A percentile compares a stretch with the other conserved stretches of the same genome.
Conservation (phyloP, 2,329 filamentous ascomycete genomes). For the Harringtonia aguacate region DNA sequence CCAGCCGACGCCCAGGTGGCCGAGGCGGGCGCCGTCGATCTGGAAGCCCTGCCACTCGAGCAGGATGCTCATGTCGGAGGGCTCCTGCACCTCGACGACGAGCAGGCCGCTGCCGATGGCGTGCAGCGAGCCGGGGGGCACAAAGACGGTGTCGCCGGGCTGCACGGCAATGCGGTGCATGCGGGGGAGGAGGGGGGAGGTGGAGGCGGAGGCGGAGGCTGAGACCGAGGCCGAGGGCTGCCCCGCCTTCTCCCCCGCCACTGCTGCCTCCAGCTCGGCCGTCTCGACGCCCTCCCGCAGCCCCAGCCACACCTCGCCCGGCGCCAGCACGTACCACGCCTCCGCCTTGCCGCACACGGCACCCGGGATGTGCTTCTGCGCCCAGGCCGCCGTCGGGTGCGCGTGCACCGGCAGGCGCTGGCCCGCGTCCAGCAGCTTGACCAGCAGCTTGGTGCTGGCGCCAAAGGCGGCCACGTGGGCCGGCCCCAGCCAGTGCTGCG, state of each 20-base stretch:
- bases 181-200: neutral
- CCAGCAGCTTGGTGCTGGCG: neutral
- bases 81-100: conserved; percentile 2
- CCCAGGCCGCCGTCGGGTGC: neutral
- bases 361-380: neutral
- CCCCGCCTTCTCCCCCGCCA: neutral
- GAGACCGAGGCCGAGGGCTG: no score
- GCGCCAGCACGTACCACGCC: conserved; percentile 1
- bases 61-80: neutral
- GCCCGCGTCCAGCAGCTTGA: conserved; percentile 2
- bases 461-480: neutral
- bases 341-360: neutral
- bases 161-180: neutral
- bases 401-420: conserved; percentile 3
- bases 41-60: conserved; percentile 1
- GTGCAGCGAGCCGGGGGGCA: conserved; percentile 1
- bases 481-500: neutral
- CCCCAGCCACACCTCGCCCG: neutral
- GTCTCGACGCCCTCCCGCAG: neutral
- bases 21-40: neutral
- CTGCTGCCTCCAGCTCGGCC: neutral
- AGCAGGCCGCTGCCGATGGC: conserved; percentile 1
- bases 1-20: conserved; percentile 1
- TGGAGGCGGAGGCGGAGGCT: no score
- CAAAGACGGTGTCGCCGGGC: neutral